These are phyloP conservation scores for Moesziomyces sp. DNA, from an alignment of 1,284 basidiomycete genomes.

Conservation along the genomic window DNA sequence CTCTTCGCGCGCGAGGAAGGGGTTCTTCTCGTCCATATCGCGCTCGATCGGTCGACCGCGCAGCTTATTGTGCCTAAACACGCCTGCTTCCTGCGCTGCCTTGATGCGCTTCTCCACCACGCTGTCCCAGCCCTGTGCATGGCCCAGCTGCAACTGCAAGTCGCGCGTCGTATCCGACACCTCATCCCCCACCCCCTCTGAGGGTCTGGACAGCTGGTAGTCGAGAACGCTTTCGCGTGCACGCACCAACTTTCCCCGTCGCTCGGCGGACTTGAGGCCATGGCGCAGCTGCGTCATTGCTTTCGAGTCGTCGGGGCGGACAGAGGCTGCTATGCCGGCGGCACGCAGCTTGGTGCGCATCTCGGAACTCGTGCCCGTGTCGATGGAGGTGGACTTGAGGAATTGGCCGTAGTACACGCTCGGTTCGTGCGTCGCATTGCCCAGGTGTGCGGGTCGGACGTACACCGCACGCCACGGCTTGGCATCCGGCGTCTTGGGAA, in stretches of 20 bases:
- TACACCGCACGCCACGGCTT: slow-evolving; percentile 62
- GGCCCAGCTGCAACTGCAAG: slow-evolving; percentile 28
- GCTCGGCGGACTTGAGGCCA: slow-evolving; percentile 73
- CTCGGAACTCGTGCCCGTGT: slow-evolving; percentile 11
- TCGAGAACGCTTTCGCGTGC: slow-evolving; percentile 78
- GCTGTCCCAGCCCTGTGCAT: slow-evolving; percentile 58
- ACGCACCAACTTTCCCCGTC: slow-evolving; percentile 69
- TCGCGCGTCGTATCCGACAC: slow-evolving; percentile 56
- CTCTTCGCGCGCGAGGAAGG: slow-evolving; percentile 70
- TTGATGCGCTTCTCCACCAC: slow-evolving; percentile 67
- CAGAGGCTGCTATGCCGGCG: slow-evolving; percentile 30
- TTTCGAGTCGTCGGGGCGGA: slow-evolving; percentile 71
- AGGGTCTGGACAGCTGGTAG: slow-evolving; percentile 72
- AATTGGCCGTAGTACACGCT: slow-evolving; percentile 54
- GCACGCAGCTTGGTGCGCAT: slow-evolving; percentile 35
- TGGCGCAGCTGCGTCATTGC: slow-evolving; percentile 73
- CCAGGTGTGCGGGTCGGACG: slow-evolving; percentile 48
- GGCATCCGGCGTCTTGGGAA: slow-evolving; percentile 53
- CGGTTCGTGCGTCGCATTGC: slow-evolving; percentile 23
- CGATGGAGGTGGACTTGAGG: slow-evolving; percentile 15
- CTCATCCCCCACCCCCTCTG: slow-evolving; percentile 69
- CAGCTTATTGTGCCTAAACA: slow-evolving; percentile 79
- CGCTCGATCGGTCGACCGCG: slow-evolving; percentile 77
- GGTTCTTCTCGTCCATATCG: slow-evolving; percentile 79
- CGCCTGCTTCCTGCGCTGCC: slow-evolving; percentile 77